Evolutionary conservation across 805 yeast species (phyloP), one percentile per base, ranked within the genome.

Genomic region (Helenozyma rhizophorensis): DNA sequence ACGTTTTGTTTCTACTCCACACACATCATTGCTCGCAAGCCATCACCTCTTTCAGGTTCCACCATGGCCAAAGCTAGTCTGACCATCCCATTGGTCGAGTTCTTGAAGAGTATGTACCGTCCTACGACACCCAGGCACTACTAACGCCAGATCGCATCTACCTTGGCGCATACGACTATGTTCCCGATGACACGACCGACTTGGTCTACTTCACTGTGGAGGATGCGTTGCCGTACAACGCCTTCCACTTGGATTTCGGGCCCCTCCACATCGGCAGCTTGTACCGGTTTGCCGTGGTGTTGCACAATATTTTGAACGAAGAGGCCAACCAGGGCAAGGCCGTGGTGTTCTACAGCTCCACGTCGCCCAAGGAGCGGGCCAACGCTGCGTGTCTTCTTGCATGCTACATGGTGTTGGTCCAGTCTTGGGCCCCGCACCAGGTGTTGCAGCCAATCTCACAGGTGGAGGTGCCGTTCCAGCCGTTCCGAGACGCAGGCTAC

Each of bases 371-470:
- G 41, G 81, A 81, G 44, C 65, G 98, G 49, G 80, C 97, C 6
- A 93, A 93, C 53, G 94, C 97, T 12, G 97, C 97, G 4, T 88
- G 97, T 58, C 68, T 93, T 42, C 67, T 93, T 32, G 86, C 96
- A 44, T 87, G 97, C 51, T 93, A 93, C 60, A 88, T 93, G 97
- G 74, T 93, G 1, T 62, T 93, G 34, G 90, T 93, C 12, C 98
- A 93, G 56, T 81, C 87, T 10, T 93, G 98, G 98, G 87, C 97
- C 1, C 98, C 98, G 0, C 98, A 93, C 59, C 93, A 93, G 58
- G 98, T 89, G 0, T 62, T 93, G 43, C 97, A 95, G 39, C 98
- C 98, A 1, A 75, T 93, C 33, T 78, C 93, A 1, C 97, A 93
- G 58, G 76, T 80, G 5, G 88, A 83, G 30, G 96, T 95, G 2